Evolutionary conservation across 371 early-diverging fungal species (phyloP), one percentile per base, ranked within the genome.

Genomic region (Chytridiales sp.): DNA sequence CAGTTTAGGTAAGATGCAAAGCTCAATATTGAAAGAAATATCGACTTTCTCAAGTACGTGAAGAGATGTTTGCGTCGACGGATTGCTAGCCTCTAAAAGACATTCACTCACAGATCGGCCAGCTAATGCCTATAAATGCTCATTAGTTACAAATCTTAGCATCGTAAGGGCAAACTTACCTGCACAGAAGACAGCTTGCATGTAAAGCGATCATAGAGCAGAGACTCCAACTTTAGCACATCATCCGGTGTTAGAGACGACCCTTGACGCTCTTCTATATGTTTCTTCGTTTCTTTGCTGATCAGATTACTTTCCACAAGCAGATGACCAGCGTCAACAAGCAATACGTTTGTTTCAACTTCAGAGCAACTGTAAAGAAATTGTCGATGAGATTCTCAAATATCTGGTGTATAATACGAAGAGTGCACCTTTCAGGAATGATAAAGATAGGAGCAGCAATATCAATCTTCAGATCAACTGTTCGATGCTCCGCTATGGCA

Each of bases 391-490:
- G 19, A 2, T 8, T 6, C 3, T 4, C 17, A 50, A 43, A 8
- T 22, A 41, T 19, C 41, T 55, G n/a, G 22, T 31, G 34, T 34
- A 13, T 22, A 19, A n/a, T n/a, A n/a, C n/a, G n/a, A n/a, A 9
- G 27, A 1, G 49, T 68, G 21, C 73, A 87, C 86, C 85, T 84
- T 69, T 92, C 90, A 0, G 97, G 97, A 32, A 98, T 75, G n/a
- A 97, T 85, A 69, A 98, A 85, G 38, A 97, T 89, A 0, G 99
- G 99, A 4, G 99, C 99, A 62, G 94, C 93, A 76, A 95, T 85
- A 66, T 97, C 94, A n/a, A 98, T 82, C 38, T 86, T 85, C 17
- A 97, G 71, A 70, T 95, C 93, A 17, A 94, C 60, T 0, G 92
- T 90, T 43, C 88, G 91, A 73, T 95, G 96, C 50, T 87, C 85